Conservation (phyloP, 2,329 filamentous ascomycete genomes). For the Xylariaceae sp. region DNA sequence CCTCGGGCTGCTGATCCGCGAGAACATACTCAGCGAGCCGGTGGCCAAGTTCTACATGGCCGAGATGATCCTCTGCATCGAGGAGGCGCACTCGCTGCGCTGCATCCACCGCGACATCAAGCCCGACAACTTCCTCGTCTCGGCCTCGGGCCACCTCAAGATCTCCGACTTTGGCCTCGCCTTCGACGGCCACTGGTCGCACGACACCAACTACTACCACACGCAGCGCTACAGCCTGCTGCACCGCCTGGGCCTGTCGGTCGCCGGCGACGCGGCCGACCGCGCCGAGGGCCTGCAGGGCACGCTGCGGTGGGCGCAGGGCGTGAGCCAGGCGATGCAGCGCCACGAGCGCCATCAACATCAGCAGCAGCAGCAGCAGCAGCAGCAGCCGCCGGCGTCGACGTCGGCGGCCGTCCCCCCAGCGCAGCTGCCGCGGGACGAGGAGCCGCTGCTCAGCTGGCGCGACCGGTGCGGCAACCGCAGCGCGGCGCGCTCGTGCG, state of each 20-base stretch:
- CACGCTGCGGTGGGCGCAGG: constrained; percentile 31
- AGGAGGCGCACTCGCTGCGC: constrained; percentile 78
- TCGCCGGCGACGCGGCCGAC: constrained; percentile 70
- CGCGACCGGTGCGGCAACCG: constrained; percentile 62
- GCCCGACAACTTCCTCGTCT: constrained; percentile 93
- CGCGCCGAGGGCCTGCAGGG: constrained; percentile 29
- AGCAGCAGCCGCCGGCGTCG: constrained; percentile 26
- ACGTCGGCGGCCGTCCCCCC: constrained; percentile 10
- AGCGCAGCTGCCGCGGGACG: too few relatives aligned
- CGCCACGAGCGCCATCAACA: constrained; percentile 32
- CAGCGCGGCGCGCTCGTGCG: constrained; percentile 72
- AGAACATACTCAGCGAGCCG: constrained; percentile 72
- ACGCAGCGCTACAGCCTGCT: constrained; percentile 74
- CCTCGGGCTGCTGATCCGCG: constrained; percentile 74
- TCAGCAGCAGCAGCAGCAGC: too few relatives aligned
- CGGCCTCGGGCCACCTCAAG: constrained; percentile 79
- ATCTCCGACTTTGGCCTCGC: constrained; percentile 95
- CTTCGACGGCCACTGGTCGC: constrained; percentile 92
- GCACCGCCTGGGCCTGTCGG: constrained; percentile 63
- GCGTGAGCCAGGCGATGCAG: constrained; percentile 30
- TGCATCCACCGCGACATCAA: constrained; percentile 97
- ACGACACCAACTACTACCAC: constrained; percentile 81
- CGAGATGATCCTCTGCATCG: constrained; percentile 92
- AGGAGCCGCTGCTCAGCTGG: constrained; percentile 57
- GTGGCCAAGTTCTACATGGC: constrained; percentile 82